Percentiles rank a stretch among this genome's conserved stretches.
Evolutionary conservation across 192 early-diverging fungal species (phyloP).

Genomic region (Umbelopsis vinacea): DNA sequence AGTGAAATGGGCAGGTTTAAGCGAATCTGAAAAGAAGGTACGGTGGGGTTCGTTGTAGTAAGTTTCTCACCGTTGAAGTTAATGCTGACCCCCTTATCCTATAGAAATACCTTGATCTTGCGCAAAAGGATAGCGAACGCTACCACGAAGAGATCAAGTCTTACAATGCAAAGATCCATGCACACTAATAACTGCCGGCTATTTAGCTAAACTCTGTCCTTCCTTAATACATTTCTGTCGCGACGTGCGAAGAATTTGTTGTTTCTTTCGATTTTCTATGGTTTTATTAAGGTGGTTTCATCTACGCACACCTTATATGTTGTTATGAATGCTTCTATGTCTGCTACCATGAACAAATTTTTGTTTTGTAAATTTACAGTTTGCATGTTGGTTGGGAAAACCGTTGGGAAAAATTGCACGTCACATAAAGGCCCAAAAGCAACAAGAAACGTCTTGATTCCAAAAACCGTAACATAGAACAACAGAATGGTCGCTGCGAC

Average conservation of each 20-base stretch:
- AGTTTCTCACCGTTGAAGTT: neutral
- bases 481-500: neutral
- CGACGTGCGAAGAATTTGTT: neutral
- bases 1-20: neutral
- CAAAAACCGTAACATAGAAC: neutral
- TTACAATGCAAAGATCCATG: conserved; percentile 16
- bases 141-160: conserved; percentile 3
- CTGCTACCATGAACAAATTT: neutral
- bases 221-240: neutral
- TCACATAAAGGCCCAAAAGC: conserved; percentile 6
- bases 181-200: neutral
- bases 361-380: too few relatives aligned
- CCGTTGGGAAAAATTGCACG: neutral
- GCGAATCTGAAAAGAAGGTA: neutral
- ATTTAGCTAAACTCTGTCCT: neutral
- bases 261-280: neutral
- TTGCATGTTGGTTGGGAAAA: neutral
- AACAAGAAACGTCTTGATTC: neutral
- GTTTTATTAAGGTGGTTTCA: neutral
- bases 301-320: neutral
- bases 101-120: conserved; percentile 13
- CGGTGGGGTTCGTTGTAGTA: too few relatives aligned
- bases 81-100: neutral
- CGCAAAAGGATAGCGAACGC: neutral
- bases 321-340: neutral